Percentiles rank a stretch among this genome's conserved stretches.
Evolutionary conservation across 208 protist species (phyloP).

Genomic region (Polymyxa betae): DNA sequence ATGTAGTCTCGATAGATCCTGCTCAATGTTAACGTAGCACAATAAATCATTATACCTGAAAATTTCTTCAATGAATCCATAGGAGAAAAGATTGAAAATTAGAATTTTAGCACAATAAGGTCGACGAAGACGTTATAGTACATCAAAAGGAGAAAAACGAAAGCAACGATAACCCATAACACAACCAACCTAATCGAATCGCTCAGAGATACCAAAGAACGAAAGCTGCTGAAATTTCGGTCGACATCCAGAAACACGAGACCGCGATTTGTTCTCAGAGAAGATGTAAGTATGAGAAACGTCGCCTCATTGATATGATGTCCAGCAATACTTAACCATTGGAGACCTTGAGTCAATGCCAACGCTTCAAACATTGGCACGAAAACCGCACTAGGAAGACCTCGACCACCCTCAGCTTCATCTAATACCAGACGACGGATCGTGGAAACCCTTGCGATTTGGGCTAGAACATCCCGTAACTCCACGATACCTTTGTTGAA

Average conservation of each 20-base stretch:
- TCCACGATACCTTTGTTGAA: background rate
- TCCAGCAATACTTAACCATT: background rate
- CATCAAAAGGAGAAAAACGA: too few relatives aligned
- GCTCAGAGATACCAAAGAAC: background rate
- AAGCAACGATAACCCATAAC: too few relatives aligned
- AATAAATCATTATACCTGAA: background rate
- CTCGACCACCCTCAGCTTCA: background rate
- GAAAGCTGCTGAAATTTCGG: background rate
- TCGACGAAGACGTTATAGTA: too few relatives aligned
- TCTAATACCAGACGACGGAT: background rate
- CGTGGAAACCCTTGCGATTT: background rate
- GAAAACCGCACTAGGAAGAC: background rate
- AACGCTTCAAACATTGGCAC: conserved; percentile 16
- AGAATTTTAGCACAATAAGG: too few relatives aligned
- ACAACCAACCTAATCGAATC: background rate
- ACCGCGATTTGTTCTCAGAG: background rate
- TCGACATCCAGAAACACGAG: conserved; percentile 25
- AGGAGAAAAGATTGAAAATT: too few relatives aligned
- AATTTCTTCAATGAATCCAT: too few relatives aligned
- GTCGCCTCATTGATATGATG: background rate
- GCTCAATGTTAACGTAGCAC: background rate
- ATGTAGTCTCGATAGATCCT: too few relatives aligned
- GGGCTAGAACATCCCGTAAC: background rate
- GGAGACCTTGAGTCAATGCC: background rate
- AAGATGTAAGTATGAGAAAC: background rate